Evolutionary conservation across 192 early-diverging fungal genomes (phyloP), one percentile per base, ranked within the genome.

Genomic region (Pilaira anomala): DNA sequence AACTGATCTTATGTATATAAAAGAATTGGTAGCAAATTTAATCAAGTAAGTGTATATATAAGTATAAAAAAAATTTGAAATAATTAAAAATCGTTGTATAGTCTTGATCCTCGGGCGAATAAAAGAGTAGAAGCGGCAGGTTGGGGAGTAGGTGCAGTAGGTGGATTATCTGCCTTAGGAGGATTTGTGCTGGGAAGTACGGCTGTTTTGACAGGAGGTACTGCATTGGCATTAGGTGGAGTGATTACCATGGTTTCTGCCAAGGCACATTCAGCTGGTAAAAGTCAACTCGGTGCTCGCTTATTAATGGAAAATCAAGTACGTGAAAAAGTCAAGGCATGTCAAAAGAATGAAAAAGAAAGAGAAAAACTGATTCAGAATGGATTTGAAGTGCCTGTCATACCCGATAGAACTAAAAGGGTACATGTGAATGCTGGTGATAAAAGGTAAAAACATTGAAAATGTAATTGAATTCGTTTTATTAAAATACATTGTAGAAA

Each of bases 51-150:
- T 55, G 22, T 18, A 33, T 3, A 36, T 36, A 3, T 3, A 36
- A 9, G 3, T 33, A 33, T 33, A 5, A 33, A 36, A 36, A 36
- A 36, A 36, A n/a, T n/a, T n/a, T n/a, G n/a, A n/a, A n/a, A n/a
- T n/a, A n/a, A n/a, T n/a, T n/a, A n/a, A n/a, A n/a, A n/a, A n/a
- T n/a, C n/a, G 11, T 52, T 7, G 26, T 58, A 42, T 13, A 53
- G 72, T 49, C 49, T 81, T 24, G 80, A 81, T 66, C 77, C 80
- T 26, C 48, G 80, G 6, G 54, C 51, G 9, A 69, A 81, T 45
- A 81, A 78, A 45, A 76, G 74, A 44, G 54, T 72, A 22, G 62
- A 72, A 59, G 66, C 65, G 9, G 50, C 69, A 39, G 69, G 63
- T 42, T 64, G 62, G 65, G 76, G 72, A 16, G 71, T 76, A 49